Percentiles rank a stretch among this genome's conserved stretches.
These are phyloP conservation scores for Microdochium bolleyi DNA, from an alignment of 2,329 filamentous ascomycete genomes.

Conservation along the genomic window DNA sequence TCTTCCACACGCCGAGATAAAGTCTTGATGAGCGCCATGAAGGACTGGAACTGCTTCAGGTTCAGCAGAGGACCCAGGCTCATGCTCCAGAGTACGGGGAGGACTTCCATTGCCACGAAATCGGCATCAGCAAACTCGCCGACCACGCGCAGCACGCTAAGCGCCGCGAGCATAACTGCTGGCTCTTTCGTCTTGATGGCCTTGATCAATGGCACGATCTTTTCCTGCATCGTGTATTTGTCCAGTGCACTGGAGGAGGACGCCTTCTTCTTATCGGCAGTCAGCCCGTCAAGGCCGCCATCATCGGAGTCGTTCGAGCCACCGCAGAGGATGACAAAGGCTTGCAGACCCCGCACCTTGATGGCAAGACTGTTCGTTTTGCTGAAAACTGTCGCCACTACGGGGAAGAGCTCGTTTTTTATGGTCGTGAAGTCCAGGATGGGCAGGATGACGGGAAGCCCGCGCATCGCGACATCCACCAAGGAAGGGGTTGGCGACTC, in stretches of 20 bases:
- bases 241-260: slow-evolving; percentile 75
- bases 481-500: slow-evolving; percentile 85
- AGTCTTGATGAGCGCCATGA: slow-evolving; percentile 81
- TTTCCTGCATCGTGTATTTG: slow-evolving; percentile 98
- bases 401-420: slow-evolving; percentile 92
- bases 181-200: slow-evolving; percentile 97
- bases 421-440: slow-evolving; percentile 93
- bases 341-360: slow-evolving; percentile 86
- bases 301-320: slow-evolving; percentile 58
- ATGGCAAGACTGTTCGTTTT: slow-evolving; percentile 91
- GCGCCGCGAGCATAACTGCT: slow-evolving; percentile 89
- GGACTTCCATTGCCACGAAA: slow-evolving; percentile 83
- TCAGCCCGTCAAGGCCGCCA: slow-evolving; percentile 69
- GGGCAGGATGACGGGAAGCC: slow-evolving; percentile 71
- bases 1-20: slow-evolving; percentile 76
- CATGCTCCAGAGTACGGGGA: slow-evolving; percentile 89
- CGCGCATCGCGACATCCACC: slow-evolving; percentile 76
- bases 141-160: slow-evolving; percentile 78
- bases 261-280: slow-evolving; percentile 47
- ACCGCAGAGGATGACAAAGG: slow-evolving; percentile 83
- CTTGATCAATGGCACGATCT: slow-evolving; percentile 83
- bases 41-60: slow-evolving; percentile 77
- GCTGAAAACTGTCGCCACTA: slow-evolving; percentile 83
- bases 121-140: slow-evolving; percentile 77
- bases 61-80: slow-evolving; percentile 83